These are phyloP conservation scores for Capsicum rhomboideum DNA, from an alignment of 257 asterid genomes.

Conservation along the genomic window DNA sequence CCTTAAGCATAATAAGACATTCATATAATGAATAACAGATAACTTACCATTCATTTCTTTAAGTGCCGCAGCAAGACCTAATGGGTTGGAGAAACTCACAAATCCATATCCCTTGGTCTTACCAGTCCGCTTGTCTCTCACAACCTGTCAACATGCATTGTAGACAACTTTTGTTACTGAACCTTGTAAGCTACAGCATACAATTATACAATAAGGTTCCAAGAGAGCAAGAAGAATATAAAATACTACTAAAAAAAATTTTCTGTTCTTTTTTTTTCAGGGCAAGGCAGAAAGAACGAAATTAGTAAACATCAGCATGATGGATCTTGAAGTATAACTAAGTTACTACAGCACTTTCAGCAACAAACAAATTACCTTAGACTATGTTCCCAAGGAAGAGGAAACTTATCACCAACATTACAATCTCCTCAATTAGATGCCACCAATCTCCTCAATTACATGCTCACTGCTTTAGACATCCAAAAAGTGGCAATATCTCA, in stretches of 20 bases:
- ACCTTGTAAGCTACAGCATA: background rate
- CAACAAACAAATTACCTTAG: background rate
- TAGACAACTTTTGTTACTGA: background rate
- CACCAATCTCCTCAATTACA: background rate
- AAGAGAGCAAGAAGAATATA: background rate
- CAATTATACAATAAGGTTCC: background rate
- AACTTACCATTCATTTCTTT: slow-evolving; percentile 85
- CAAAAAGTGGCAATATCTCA: background rate
- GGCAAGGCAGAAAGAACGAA: background rate
- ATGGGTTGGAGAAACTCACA: slow-evolving; percentile 75
- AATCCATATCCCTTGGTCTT: slow-evolving; percentile 94
- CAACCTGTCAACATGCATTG: slow-evolving; percentile 45
- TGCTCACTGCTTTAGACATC: background rate
- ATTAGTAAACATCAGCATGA: background rate
- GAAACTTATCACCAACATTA: background rate
- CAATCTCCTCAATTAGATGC: background rate
- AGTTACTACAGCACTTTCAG: background rate
- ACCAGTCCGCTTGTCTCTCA: slow-evolving; percentile 94
- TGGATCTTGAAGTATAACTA: background rate
- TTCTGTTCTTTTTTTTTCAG: background rate
- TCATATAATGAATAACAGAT: background rate
- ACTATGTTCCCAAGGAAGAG: background rate
- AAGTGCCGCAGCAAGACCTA: slow-evolving; percentile 83
- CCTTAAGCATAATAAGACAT: background rate
- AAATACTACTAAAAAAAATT: no score